These are phyloP conservation scores for Rhizoctonia solani DNA, from an alignment of 1,284 basidiomycete species.

Conservation along the genomic window DNA sequence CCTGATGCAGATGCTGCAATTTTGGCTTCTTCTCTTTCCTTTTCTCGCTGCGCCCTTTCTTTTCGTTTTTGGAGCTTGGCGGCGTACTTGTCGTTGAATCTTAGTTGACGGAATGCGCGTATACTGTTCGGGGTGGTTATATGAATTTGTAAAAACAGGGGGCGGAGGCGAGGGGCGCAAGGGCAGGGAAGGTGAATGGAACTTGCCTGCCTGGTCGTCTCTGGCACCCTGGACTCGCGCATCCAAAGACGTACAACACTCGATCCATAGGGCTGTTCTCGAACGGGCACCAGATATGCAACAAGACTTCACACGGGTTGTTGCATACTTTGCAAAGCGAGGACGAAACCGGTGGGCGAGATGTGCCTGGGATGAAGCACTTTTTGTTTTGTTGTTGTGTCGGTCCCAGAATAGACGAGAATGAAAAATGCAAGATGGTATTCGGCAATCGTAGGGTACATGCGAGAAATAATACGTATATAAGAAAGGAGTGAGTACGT, in stretches of 20 bases:
- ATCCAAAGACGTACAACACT: conserved; percentile 80
- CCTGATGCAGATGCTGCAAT: conserved; percentile 38
- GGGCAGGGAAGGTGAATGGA: too few relatives aligned
- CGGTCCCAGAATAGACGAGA: too few relatives aligned
- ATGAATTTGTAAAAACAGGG: too few relatives aligned
- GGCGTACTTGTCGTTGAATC: conserved; percentile 72
- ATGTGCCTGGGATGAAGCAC: conserved; percentile 29
- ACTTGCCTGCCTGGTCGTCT: conserved; percentile 70
- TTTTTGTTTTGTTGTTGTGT: too few relatives aligned
- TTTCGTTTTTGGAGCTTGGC: conserved; percentile 61
- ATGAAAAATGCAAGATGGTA: not conserved
- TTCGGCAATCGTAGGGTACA: not conserved
- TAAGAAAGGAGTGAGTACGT: conserved; percentile 11
- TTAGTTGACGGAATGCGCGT: conserved; percentile 74
- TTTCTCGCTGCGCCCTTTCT: conserved; percentile 47
- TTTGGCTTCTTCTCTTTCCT: conserved; percentile 46
- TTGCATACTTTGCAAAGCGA: conserved; percentile 70
- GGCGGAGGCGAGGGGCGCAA: too few relatives aligned
- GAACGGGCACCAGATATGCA: conserved; percentile 85
- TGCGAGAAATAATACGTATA: not conserved
- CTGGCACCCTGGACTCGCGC: conserved; percentile 68
- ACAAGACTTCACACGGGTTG: conserved; percentile 72
- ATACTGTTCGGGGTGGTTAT: too few relatives aligned
- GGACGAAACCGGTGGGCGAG: conserved; percentile 44
- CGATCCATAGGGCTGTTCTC: conserved; percentile 80